Conservation (phyloP, 306 rosid species). For the Acmispon strigosus region DNA sequence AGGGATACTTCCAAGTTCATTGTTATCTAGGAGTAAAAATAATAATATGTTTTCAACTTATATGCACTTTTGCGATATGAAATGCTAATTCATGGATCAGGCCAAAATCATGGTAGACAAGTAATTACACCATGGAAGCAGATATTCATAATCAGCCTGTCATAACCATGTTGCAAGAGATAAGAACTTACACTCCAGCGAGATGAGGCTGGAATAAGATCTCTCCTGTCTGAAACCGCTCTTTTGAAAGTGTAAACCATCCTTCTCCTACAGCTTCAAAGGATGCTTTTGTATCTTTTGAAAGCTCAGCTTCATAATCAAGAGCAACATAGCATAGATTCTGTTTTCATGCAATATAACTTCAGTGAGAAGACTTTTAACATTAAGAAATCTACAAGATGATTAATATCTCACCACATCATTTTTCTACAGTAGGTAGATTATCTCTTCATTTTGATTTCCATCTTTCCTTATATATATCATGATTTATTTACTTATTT, state of each 20-base stretch:
- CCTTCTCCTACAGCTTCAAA: conserved; percentile 63
- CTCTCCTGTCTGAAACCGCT: conserved; percentile 88
- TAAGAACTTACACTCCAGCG: conserved; percentile 70
- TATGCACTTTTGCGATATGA: background rate
- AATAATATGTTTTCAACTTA: background rate
- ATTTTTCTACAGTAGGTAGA: background rate
- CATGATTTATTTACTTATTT: no score
- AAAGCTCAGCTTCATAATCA: conserved; percentile 82
- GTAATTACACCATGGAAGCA: background rate
- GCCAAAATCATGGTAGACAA: conserved; percentile 2
- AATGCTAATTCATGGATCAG: background rate
- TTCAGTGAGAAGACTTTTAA: conserved; percentile 4
- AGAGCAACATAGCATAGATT: conserved; percentile 77
- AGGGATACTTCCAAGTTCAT: background rate
- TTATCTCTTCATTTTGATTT: no score
- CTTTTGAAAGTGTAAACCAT: conserved; percentile 71
- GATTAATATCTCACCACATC: no score
- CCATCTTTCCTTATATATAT: no score
- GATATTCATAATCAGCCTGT: background rate
- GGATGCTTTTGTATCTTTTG: conserved; percentile 61
- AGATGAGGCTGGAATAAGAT: conserved; percentile 75
- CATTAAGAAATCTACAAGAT: background rate
- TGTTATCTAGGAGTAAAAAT: background rate
- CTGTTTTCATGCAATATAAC: conserved; percentile 35
- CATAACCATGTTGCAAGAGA: background rate